Evolutionary conservation across 2,329 filamentous ascomycete species (phyloP).

Genomic region (Cordyceps fumosorosea): DNA sequence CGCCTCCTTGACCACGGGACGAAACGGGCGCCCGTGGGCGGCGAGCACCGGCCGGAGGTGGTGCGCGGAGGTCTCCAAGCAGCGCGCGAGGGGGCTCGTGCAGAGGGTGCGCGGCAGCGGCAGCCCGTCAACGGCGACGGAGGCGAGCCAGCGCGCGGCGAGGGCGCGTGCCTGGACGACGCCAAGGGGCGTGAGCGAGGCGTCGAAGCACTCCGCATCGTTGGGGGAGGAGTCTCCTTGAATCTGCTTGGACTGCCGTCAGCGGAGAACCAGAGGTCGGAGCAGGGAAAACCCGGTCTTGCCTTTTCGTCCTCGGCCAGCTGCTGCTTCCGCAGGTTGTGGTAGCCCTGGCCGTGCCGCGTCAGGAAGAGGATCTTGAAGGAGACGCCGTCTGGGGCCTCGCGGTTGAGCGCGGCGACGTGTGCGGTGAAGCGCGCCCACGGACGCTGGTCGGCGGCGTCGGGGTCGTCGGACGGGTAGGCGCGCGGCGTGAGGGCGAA

Average conservation of each 20-base stretch:
- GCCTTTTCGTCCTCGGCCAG: constrained; percentile 47
- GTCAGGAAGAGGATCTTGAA: constrained; percentile 51
- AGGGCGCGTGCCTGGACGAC: constrained; percentile 46
- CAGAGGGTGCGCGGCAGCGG: constrained; percentile 49
- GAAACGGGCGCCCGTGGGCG: constrained; percentile 33
- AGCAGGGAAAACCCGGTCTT: neutral
- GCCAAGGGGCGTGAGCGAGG: constrained; percentile 45
- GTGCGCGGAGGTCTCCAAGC: constrained; percentile 48
- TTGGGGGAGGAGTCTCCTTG: constrained; percentile 29
- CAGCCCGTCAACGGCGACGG: constrained; percentile 39
- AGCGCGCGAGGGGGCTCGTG: constrained; percentile 51
- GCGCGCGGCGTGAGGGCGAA: constrained; percentile 47
- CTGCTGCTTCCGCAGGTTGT: constrained; percentile 44
- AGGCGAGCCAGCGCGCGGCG: constrained; percentile 43
- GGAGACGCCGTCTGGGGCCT: constrained; percentile 32
- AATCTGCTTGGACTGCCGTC: constrained; percentile 18
- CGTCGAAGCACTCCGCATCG: constrained; percentile 33
- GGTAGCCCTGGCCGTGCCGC: constrained; percentile 49
- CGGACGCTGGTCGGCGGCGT: constrained; percentile 30
- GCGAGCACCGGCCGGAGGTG: constrained; percentile 39
- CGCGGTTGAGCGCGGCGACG: constrained; percentile 39
- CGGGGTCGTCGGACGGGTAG: constrained; percentile 35
- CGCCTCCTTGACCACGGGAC: constrained; percentile 49
- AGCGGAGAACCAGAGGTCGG: too few relatives aligned
- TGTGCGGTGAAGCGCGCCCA: constrained; percentile 47